phyloP scores from a whole-genome alignment of 2,329 filamentous ascomycete species.

The Eutypella sp. region DNA sequence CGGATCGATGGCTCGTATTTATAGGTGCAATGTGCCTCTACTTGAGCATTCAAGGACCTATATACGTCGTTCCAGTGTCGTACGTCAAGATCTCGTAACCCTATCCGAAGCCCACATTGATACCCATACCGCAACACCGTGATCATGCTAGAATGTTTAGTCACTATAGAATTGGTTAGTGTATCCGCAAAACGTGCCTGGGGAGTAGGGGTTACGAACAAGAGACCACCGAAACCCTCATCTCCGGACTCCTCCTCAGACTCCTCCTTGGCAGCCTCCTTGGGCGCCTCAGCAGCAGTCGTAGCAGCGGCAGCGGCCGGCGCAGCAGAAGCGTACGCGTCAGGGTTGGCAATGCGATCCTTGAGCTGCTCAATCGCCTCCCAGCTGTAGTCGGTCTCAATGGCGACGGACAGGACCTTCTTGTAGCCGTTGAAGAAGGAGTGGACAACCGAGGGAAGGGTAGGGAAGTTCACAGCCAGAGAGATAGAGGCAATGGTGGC shows the following conservation, averaged over 20 bases:
- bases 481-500: constrained; percentile 85
- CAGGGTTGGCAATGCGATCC: constrained; percentile 99
- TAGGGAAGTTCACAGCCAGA: constrained; percentile 90
- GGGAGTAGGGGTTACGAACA: constrained; percentile 40
- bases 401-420: constrained; percentile 84
- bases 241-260: constrained; percentile 65
- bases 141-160: constrained; percentile 40
- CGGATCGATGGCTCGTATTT: constrained; percentile 10
- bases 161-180: constrained; percentile 43
- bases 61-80: constrained; percentile 30
- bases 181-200: neutral
- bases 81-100: constrained; percentile 33
- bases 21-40: constrained; percentile 28
- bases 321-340: constrained; percentile 83
- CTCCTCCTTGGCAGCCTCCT: constrained; percentile 60
- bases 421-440: constrained; percentile 97
- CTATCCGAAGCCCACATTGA: constrained; percentile 37
- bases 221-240: constrained; percentile 77
- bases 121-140: constrained; percentile 35
- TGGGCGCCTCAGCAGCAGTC: constrained; percentile 44
- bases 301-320: constrained; percentile 59
- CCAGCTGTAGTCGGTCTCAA: constrained; percentile 91
- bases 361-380: constrained; percentile 95
- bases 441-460: constrained; percentile 93
- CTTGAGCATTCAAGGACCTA: constrained; percentile 46